Evolutionary conservation across 148 eudicot species (phyloP), one percentile per base, ranked within the genome.

Genomic region (Rheum nobile): DNA sequence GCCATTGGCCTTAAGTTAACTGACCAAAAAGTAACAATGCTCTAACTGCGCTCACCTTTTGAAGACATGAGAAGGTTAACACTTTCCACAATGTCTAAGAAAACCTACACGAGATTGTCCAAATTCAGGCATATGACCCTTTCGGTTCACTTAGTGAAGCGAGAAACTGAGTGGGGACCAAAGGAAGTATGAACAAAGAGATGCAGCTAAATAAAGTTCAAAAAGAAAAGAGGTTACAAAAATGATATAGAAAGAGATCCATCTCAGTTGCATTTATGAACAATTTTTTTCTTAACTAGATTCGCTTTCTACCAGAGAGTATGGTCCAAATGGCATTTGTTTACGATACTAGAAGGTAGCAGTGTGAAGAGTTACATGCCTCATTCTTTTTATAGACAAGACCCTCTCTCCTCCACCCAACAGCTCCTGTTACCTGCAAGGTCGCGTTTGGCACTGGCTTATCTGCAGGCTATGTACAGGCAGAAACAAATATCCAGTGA

Each of bases 401-500:
- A 59, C 99, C 99, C 80, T 92, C 99, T 81, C 97, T 79, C 59
- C 99, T 89, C 99, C 99, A 95, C 41, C 99, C 99, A 76, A 95
- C 97, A 80, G 99, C 99, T 67, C 99, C 99, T 52, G 99, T 95
- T 70, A 95, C 99, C 92, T 95, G 99, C 74, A 95, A 80, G 29
- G 99, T 95, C 69, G 99, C 99, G 85, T 95, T 95, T n/a, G 99
- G 97, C 68, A 92, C 96, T 61, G 97, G 96, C 82, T 90, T 95
- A 80, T 95, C 97, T 69, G 86, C 73, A 79, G 96, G 85, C 99
- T 95, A 71, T 68, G 75, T 52, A 41, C 76, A 35, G 72, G 44
- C n/a, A 69, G 71, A 67, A 67, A 57, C 65, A 57, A 31, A 4
- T 4, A 63, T 31, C 39, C 8, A 63, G 69, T 63, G 6, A 24